Evolutionary conservation across 2,329 filamentous ascomycete genomes (phyloP).

Genomic region (Colletotrichum tamarilloi): DNA sequence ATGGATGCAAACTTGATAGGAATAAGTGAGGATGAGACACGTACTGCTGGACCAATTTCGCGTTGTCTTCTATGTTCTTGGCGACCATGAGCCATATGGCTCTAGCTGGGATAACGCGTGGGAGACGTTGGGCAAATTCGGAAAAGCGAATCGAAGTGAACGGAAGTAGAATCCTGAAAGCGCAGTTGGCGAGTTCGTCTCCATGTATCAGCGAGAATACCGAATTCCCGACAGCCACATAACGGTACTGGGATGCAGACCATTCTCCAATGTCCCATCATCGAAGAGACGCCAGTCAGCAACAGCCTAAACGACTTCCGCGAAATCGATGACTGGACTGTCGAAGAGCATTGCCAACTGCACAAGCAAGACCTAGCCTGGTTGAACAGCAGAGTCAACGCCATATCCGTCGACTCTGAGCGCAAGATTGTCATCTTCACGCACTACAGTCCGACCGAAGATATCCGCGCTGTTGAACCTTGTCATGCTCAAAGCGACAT

Average conservation of each 20-base stretch:
- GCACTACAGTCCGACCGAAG: conserved; percentile 53
- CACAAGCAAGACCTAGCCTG: conserved; percentile 53
- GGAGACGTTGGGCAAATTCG: conserved; percentile 44
- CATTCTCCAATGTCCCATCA: conserved; percentile 59
- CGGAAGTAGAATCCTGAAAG: conserved; percentile 32
- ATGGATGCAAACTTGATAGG: background rate
- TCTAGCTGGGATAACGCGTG: conserved; percentile 48
- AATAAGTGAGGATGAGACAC: background rate
- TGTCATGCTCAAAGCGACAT: conserved; percentile 45
- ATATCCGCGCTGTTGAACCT: conserved; percentile 47
- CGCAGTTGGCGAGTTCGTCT: conserved; percentile 49
- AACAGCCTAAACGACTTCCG: conserved; percentile 63
- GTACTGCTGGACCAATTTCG: conserved; percentile 59
- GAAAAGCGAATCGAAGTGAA: conserved; percentile 35
- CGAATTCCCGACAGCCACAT: conserved; percentile 39
- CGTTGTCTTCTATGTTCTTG: conserved; percentile 61
- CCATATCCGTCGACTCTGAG: conserved; percentile 26
- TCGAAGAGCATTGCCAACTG: conserved; percentile 48
- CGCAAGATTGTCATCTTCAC: conserved; percentile 51
- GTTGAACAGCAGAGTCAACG: conserved; percentile 50
- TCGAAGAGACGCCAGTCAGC: conserved; percentile 50
- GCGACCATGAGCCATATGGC: conserved; percentile 67
- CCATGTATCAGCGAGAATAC: conserved; percentile 48
- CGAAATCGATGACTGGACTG: conserved; percentile 52
- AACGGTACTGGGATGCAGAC: conserved; percentile 49